Conservation (phyloP, 2,329 filamentous ascomycete species). For the Scortechinia acanthostroma region DNA sequence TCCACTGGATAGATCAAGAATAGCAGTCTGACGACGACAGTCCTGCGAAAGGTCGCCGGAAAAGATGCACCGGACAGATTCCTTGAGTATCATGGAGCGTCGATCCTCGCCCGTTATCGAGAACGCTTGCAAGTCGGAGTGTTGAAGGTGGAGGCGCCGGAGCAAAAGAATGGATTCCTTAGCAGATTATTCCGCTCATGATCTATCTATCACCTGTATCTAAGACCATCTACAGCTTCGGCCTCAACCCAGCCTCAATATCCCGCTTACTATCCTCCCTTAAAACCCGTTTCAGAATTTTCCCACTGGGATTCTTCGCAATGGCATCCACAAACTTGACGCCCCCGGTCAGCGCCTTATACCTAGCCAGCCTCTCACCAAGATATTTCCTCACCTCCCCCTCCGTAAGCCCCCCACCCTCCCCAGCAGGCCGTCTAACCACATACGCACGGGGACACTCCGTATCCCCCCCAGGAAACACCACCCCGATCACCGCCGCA, state of each 20-base stretch:
- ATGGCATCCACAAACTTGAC: conserved; percentile 3
- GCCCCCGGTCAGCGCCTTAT: conserved; percentile 4
- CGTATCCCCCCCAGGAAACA: conserved; percentile 30
- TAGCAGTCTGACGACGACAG: no score
- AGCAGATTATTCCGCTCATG: no score
- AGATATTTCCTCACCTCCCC: conserved; percentile 4
- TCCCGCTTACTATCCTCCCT: conserved; percentile 2
- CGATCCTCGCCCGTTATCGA: no score
- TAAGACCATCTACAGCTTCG: not conserved
- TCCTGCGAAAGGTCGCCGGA: no score
- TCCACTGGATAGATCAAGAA: no score
- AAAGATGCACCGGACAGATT: no score
- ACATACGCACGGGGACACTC: conserved; percentile 52
- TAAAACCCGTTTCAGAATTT: conserved; percentile 3
- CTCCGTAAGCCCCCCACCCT: not conserved
- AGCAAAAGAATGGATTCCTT: no score
- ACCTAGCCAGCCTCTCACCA: conserved; percentile 3
- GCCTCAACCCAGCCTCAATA: conserved; percentile 1
- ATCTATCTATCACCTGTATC: no score
- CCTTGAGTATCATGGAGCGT: no score
- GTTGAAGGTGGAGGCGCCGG: no score
- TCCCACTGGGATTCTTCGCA: conserved; percentile 4
- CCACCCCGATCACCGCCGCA: conserved; percentile 48
- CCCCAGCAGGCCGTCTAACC: conserved; percentile 25
- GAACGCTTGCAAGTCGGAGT: no score